Conservation (phyloP, 2,329 filamentous ascomycete genomes). For the Sclerotinia trifoliorum region DNA sequence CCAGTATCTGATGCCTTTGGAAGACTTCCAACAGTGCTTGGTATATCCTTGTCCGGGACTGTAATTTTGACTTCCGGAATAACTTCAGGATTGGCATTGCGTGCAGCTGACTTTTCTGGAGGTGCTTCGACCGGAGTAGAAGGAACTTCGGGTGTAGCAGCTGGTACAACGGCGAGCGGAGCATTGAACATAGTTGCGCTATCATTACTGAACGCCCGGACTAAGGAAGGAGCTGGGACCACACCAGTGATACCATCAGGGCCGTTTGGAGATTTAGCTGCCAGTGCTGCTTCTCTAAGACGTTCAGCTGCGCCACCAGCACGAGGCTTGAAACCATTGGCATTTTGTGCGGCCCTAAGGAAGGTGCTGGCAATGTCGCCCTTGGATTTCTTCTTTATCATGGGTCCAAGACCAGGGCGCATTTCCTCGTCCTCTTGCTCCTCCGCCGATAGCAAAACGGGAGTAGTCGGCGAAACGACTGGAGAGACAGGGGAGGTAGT, state of each 20-base stretch:
- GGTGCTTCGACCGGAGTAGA: conserved; percentile 1
- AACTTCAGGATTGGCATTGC: conserved; percentile 36
- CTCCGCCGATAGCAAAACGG: conserved; percentile 9
- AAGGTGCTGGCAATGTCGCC: conserved; percentile 73
- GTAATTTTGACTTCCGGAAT: conserved; percentile 61
- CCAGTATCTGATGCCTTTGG: conserved; percentile 41
- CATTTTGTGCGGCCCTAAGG: conserved; percentile 75
- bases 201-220: conserved; percentile 45
- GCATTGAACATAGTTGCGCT: conserved; percentile 33
- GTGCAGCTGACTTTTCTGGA: conserved; percentile 30
- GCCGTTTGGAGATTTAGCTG: conserved; percentile 59
- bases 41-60: conserved; percentile 46
- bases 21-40: conserved; percentile 44
- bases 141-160: conserved; percentile 5
- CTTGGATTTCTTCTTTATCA: conserved; percentile 76
- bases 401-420: conserved; percentile 81
- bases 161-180: conserved; percentile 34
- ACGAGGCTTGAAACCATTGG: conserved; percentile 77
- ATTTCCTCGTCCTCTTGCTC: conserved; percentile 40
- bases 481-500: conserved; percentile 21
- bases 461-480: conserved; percentile 19
- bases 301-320: conserved; percentile 83
- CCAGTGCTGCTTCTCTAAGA: conserved; percentile 50
- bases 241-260: conserved; percentile 89
- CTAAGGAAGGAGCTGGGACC: conserved; percentile 69